These are phyloP conservation scores for Aspergillus ibericus DNA, from an alignment of 2,329 filamentous ascomycete genomes.

Conservation along the genomic window DNA sequence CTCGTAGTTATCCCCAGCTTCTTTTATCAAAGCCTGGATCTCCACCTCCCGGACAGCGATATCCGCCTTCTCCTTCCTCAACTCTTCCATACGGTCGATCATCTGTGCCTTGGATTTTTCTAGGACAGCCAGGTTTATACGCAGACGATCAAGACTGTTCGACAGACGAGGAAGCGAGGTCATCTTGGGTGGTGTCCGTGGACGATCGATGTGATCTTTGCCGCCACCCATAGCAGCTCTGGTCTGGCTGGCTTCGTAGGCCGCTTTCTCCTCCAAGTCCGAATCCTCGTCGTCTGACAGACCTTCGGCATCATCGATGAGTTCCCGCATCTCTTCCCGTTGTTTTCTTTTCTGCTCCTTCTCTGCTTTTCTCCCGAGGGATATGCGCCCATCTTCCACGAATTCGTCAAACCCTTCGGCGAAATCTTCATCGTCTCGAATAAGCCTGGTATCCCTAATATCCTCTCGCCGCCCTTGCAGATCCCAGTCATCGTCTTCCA, in stretches of 20 bases:
- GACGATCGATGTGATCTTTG: slow-evolving; percentile 35
- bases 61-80: slow-evolving; percentile 67
- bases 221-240: slow-evolving; percentile 71
- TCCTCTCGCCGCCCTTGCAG: slow-evolving; percentile 59
- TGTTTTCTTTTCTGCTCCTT: slow-evolving; percentile 65
- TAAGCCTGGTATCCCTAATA: slow-evolving; percentile 70
- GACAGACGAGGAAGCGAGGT: slow-evolving; percentile 73
- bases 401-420: slow-evolving; percentile 93
- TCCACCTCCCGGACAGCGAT: slow-evolving; percentile 71
- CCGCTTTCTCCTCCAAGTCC: slow-evolving; percentile 65
- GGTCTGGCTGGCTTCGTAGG: slow-evolving; percentile 85
- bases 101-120: slow-evolving; percentile 63
- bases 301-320: slow-evolving; percentile 78
- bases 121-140: slow-evolving; percentile 62
- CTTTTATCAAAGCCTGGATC: slow-evolving; percentile 76
- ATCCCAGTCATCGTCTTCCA: slow-evolving; percentile 46
- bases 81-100: slow-evolving; percentile 62
- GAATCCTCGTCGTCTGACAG: slow-evolving; percentile 64
- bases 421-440: slow-evolving; percentile 85
- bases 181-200: slow-evolving; percentile 69
- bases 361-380: slow-evolving; percentile 76
- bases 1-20: slow-evolving; percentile 73
- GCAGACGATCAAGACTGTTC: slow-evolving; percentile 65
- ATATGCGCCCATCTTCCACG: slow-evolving; percentile 78
- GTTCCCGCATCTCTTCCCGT: slow-evolving; percentile 74